Base-by-base conservation (phyloP, 768 basidiomycete genomes). In the Pulveroboletus sp. region DNA sequence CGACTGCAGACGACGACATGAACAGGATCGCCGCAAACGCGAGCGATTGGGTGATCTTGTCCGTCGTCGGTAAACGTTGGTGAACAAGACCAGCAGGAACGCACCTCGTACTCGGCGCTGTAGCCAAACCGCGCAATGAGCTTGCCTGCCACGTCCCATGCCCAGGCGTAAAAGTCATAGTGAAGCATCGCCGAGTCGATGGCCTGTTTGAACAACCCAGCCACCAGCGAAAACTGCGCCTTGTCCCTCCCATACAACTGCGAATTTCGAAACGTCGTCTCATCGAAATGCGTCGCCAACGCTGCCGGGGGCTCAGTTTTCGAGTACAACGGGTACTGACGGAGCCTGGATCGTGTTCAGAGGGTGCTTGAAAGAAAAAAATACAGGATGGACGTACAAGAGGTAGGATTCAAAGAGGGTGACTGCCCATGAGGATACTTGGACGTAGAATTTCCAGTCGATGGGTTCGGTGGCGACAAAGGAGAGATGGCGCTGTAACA, bases 231-330 rank as follows among this genome's bases (percentile, higher is more conserved):
- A 66, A 88, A 94, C 60, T 79, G 79, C 11, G 93, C 89, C 70
- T 97, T 97, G 77, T 93, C 90, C 43, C 78, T 81, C 17, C 93
- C 92, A 70, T 99, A 99, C 35, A 76, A 71, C 66, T 99, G 95
- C 1, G 92, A 94, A 60, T 97, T 97, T 52, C 82, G 75, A 67
- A 94, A 95, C 13, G 82, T 83, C 3, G 85, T 80, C 10, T 70
- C 63, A 14, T 78, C 75, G 58, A 94, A 84, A 63, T 92, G 85
- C 2, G 68, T 67, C 4, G 79, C 82, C 4, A 97, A 78, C 4
- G 80, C 82, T 3, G 78, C 62, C 1, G 92, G 91, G 0, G 89
- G 93, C 32, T 76, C 73, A 0, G 74, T 77, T 60, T 85, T 91
- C 8, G 82, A 84, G 64, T 93, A 94, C 39, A 90, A 73, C 4